phyloP scores from a whole-genome alignment of 1,284 basidiomycete species.

The Xerocomus nothofagi region DNA sequence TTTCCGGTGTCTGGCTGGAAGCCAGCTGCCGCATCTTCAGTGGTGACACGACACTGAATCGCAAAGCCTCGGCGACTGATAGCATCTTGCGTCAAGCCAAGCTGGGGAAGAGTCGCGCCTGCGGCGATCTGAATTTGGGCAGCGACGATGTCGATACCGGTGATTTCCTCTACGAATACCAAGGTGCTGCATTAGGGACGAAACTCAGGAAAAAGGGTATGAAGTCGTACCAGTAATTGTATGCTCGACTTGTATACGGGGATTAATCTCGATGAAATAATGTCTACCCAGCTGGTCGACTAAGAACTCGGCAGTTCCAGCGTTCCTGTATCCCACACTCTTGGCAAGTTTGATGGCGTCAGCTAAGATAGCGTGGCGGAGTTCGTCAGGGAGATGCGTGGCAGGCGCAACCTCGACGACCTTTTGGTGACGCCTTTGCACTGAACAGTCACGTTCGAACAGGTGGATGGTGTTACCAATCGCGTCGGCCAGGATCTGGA shows the following conservation, averaged over 20 bases:
- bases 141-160: constrained; percentile 97
- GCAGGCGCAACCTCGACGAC: constrained; percentile 99
- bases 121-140: constrained; percentile 99
- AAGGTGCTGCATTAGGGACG: neutral
- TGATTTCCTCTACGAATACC: constrained; percentile 82
- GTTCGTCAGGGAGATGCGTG: constrained; percentile 87
- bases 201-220: constrained; percentile 2
- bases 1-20: constrained; percentile 99
- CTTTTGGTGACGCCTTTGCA: constrained; percentile 97
- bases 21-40: constrained; percentile 88
- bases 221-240: constrained; percentile 83
- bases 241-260: constrained; percentile 98
- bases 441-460: constrained; percentile 98
- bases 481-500: constrained; percentile 91
- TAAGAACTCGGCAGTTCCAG: constrained; percentile 96
- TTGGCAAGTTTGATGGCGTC: constrained; percentile 96
- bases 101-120: constrained; percentile 92
- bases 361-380: constrained; percentile 82
- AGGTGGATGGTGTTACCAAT: constrained; percentile 94
- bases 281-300: constrained; percentile 95
- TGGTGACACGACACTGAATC: constrained; percentile 98
- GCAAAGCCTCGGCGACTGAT: constrained; percentile 97
- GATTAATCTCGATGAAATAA: constrained; percentile 99
- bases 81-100: constrained; percentile 95
- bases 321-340: constrained; percentile 93